Evolutionary conservation across 2,329 filamentous ascomycete species (phyloP).

Genomic region (Nemania serpens): DNA sequence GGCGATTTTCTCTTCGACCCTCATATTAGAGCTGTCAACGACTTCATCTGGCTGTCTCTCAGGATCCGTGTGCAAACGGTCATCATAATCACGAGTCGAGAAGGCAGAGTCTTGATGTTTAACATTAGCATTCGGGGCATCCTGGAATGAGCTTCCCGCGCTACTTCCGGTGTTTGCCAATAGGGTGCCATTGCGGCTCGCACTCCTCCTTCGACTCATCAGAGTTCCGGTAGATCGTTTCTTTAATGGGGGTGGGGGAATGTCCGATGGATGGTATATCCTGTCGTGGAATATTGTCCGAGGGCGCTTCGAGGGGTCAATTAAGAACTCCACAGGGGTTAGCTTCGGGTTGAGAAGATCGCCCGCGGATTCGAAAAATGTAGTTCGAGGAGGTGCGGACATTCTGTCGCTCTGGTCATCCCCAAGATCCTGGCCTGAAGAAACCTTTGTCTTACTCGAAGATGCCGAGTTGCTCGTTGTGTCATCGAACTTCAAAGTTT

Average conservation of each 20-base stretch:
- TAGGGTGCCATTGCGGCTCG: constrained; percentile 31
- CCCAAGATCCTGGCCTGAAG: constrained; percentile 55
- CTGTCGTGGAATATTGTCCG: constrained; percentile 96
- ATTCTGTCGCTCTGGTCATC: constrained; percentile 51
- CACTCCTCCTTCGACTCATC: constrained; percentile 42
- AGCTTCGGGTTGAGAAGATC: constrained; percentile 90
- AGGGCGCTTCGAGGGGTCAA: constrained; percentile 79
- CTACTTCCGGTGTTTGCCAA: constrained; percentile 38
- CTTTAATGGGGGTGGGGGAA: constrained; percentile 77
- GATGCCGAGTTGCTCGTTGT: constrained; percentile 41
- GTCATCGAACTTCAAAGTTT: constrained; percentile 65
- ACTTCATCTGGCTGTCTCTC: constrained; percentile 52
- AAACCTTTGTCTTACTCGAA: constrained; percentile 49
- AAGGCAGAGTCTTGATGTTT: constrained; percentile 50
- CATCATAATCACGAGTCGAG: constrained; percentile 58
- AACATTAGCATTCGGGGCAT: constrained; percentile 36
- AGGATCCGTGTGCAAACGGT: constrained; percentile 52
- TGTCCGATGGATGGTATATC: constrained; percentile 91
- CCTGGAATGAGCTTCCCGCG: constrained; percentile 44
- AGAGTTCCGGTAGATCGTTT: constrained; percentile 50
- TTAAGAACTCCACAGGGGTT: constrained; percentile 78
- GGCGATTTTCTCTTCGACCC: constrained; percentile 97
- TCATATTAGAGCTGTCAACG: constrained; percentile 71
- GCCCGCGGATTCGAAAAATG: constrained; percentile 92
- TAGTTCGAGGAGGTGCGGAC: constrained; percentile 82